These are phyloP conservation scores for Biscogniauxia mediterranea DNA, from an alignment of 2,329 filamentous ascomycete genomes.

Conservation along the genomic window DNA sequence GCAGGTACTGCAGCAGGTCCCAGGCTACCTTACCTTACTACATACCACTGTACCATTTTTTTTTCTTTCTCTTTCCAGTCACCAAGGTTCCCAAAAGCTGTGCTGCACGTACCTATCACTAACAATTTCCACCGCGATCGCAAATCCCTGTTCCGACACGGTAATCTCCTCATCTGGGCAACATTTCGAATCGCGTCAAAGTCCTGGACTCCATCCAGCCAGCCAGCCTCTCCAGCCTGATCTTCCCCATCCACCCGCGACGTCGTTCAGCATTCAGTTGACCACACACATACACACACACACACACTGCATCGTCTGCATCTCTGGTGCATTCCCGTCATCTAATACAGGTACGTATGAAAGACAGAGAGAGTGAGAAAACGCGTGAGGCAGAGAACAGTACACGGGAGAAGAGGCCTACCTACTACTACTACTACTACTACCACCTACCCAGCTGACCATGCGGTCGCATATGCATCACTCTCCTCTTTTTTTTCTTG, in stretches of 20 bases:
- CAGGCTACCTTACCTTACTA: not conserved
- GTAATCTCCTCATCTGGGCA: not conserved
- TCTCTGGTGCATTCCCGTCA: not conserved
- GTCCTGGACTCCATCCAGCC: not conserved
- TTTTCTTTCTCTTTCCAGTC: not conserved
- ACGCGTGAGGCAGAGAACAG: conserved; percentile 1
- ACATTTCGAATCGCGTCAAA: not conserved
- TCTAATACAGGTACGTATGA: not conserved
- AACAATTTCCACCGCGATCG: not conserved
- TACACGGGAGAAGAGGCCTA: conserved; percentile 9
- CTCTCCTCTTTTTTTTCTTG: conserved; percentile 11
- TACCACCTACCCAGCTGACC: conserved; percentile 11
- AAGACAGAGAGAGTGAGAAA: conserved; percentile 8
- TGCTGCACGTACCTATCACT: not conserved
- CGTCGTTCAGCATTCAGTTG: not conserved
- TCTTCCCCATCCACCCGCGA: not conserved
- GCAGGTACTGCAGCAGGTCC: not conserved
- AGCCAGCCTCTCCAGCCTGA: not conserved
- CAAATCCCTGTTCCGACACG: not conserved
- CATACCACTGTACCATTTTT: not conserved
- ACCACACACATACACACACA: not conserved
- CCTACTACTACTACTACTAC: no score
- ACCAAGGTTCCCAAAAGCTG: not conserved
- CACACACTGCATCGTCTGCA: not conserved
- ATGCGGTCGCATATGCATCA: conserved; percentile 24